Evolutionary conservation across 2,329 filamentous ascomycete genomes (phyloP).

Genomic region (Fusarium sororula): DNA sequence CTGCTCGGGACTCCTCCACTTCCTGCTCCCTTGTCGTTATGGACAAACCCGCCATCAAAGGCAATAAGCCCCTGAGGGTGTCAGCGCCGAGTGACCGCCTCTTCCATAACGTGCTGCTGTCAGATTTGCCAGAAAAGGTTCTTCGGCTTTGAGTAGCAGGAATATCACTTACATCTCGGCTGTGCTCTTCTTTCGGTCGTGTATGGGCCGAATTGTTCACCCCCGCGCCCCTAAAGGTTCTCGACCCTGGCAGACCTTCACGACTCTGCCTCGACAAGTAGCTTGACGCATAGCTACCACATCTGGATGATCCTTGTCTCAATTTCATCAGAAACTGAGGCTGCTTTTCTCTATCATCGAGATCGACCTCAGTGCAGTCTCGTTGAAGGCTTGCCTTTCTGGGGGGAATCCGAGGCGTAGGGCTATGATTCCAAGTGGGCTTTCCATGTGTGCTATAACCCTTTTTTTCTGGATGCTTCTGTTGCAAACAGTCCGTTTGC

Average conservation of each 20-base stretch:
- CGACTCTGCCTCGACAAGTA: slow-evolving; percentile 10
- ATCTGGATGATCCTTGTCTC: slow-evolving; percentile 15
- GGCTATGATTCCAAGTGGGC: background rate
- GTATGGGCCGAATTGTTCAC: background rate
- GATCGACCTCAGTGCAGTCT: background rate
- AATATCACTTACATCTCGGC: background rate
- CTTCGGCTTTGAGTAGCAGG: background rate
- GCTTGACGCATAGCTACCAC: slow-evolving; percentile 5
- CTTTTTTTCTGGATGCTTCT: background rate
- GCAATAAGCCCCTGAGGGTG: slow-evolving; percentile 30
- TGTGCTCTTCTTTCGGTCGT: background rate
- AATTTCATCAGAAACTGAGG: background rate
- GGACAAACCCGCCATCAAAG: slow-evolving; percentile 28
- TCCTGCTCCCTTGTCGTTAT: slow-evolving; percentile 19
- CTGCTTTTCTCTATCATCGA: background rate
- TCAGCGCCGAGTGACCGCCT: slow-evolving; percentile 36
- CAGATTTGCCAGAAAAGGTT: slow-evolving; percentile 10
- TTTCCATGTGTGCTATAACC: background rate
- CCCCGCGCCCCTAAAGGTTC: background rate
- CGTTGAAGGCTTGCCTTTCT: slow-evolving; percentile 38
- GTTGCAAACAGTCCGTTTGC: background rate
- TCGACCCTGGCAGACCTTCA: slow-evolving; percentile 1
- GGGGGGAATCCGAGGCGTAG: slow-evolving; percentile 30
- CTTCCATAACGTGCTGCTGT: slow-evolving; percentile 26
- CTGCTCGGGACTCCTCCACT: background rate